Evolutionary conservation across 177 flowering plant genomes (phyloP).

Genomic region (Vitis hybrid): DNA sequence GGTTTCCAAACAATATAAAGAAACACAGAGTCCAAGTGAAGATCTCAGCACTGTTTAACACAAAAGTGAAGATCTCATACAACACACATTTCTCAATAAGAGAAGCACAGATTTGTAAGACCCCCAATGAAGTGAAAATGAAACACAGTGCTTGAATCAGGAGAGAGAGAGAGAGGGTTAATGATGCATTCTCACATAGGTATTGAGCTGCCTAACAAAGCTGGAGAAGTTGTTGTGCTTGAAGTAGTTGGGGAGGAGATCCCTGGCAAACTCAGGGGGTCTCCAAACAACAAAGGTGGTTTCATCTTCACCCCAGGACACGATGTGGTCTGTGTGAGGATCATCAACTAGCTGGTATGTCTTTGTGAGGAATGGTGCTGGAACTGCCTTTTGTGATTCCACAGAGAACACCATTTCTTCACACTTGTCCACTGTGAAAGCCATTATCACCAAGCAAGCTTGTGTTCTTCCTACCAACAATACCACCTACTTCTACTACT

Average conservation of each 20-base stretch:
- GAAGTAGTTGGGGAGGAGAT: constrained; percentile 66
- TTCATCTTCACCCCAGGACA: constrained; percentile 55
- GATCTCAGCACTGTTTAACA: too few species aligned
- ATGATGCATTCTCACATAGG: constrained; percentile 37
- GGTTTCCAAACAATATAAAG: background rate
- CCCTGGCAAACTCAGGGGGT: constrained; percentile 57
- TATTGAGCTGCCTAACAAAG: constrained; percentile 67
- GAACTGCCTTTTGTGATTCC: constrained; percentile 41
- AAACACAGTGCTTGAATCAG: background rate
- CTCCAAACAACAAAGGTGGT: constrained; percentile 60
- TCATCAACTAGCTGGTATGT: constrained; percentile 59
- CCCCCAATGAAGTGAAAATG: too few species aligned
- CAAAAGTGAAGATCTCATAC: background rate
- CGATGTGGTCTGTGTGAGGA: constrained; percentile 44
- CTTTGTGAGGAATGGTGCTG: constrained; percentile 58
- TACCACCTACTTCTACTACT: background rate
- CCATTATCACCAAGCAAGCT: constrained; percentile 19
- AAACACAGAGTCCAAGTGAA: background rate
- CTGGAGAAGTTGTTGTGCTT: constrained; percentile 74
- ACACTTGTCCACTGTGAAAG: constrained; percentile 35
- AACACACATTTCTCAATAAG: background rate
- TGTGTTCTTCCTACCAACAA: background rate
- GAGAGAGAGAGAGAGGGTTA: background rate
- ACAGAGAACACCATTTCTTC: constrained; percentile 39
- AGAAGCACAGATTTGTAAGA: background rate